Percentiles rank a stretch among this genome's conserved stretches.
Evolutionary conservation across 768 basidiomycete genomes (phyloP).

Genomic region (Pholiota molesta): DNA sequence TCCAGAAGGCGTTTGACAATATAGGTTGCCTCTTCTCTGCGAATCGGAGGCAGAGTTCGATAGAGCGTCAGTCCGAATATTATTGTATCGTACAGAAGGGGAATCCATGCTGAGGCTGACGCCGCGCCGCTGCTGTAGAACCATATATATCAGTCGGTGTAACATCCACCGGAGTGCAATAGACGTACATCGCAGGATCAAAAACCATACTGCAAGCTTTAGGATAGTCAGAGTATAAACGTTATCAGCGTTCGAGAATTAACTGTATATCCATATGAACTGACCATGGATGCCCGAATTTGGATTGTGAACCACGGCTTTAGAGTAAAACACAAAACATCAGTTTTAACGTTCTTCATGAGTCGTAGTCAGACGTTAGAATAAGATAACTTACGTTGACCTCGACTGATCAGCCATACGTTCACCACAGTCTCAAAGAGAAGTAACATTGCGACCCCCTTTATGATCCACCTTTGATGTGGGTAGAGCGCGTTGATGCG

Average conservation of each 20-base stretch:
- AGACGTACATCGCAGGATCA: conserved; percentile 35
- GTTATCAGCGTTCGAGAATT: not conserved
- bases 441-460: conserved; percentile 38
- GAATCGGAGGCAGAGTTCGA: conserved; percentile 39
- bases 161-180: conserved; percentile 1
- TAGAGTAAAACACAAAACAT: not conserved
- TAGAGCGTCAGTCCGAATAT: conserved; percentile 42
- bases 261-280: not conserved
- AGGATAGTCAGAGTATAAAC: not conserved
- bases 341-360: not conserved
- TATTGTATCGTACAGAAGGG: conserved; percentile 50
- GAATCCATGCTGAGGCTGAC: conserved; percentile 54
- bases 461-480: conserved; percentile 32
- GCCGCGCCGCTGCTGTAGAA: conserved; percentile 35
- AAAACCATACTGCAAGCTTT: conserved; percentile 48
- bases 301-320: conserved; percentile 47
- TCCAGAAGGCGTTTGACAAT: conserved; percentile 44
- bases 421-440: conserved; percentile 49
- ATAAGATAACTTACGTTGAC: conserved; percentile 42
- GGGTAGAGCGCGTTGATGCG: conserved; percentile 48
- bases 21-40: conserved; percentile 35
- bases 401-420: conserved; percentile 55
- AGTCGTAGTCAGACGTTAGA: not conserved
- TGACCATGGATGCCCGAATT: conserved; percentile 39
- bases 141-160: conserved; percentile 12